phyloP scores from a whole-genome alignment of 225 moss, liverwort and hornwort genomes.

The Sphagnum tenellum region DNA sequence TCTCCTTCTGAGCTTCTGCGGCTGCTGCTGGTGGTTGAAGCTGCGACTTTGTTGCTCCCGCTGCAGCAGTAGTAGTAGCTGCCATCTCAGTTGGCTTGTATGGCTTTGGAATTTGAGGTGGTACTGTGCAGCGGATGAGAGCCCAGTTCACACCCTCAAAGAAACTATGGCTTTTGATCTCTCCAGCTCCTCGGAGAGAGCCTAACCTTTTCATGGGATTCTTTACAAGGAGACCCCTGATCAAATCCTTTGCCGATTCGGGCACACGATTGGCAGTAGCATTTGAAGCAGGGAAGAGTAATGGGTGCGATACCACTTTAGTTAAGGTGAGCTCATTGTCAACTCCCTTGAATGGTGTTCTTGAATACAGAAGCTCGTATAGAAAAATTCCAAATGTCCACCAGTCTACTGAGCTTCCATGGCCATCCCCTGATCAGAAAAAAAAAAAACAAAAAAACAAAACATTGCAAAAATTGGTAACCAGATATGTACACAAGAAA shows the following conservation, averaged over 20 bases:
- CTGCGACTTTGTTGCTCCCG: too few species aligned
- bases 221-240: conserved; percentile 79
- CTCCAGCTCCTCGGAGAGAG: conserved; percentile 74
- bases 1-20: too few species aligned
- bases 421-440: conserved; percentile 58
- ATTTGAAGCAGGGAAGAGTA: conserved; percentile 61
- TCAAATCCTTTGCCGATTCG: conserved; percentile 68
- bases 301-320: conserved; percentile 72
- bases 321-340: conserved; percentile 75
- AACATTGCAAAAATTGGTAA: too few species aligned
- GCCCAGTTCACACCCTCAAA: conserved; percentile 99
- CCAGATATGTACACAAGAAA: too few species aligned
- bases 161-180: conserved; percentile 90
- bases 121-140: conserved; percentile 79
- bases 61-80: too few species aligned
- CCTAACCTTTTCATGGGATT: conserved; percentile 88
- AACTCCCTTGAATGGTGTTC: conserved; percentile 91
- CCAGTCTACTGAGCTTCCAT: conserved; percentile 98
- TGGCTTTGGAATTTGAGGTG: conserved; percentile 84
- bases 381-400: conserved; percentile 97
- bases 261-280: conserved; percentile 36
- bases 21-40: too few species aligned
- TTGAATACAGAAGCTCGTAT: conserved; percentile 78
- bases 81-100: conserved; percentile 26
- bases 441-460: too few species aligned